Conservation (phyloP, 1,139 yeast species). For the Candida sojae region DNA sequence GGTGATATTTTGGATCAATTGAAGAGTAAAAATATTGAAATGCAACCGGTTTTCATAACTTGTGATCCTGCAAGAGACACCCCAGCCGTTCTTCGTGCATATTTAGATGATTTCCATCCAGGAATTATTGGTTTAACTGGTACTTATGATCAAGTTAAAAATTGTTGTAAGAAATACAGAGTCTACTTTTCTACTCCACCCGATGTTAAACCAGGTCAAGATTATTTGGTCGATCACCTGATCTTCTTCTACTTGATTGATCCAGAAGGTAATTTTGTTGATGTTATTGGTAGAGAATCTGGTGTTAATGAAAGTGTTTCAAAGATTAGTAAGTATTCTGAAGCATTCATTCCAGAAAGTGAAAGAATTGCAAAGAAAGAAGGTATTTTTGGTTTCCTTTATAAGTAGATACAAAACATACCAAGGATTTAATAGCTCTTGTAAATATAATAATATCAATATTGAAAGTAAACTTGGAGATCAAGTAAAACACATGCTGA, state of each 20-base stretch:
- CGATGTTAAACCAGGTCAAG: slow-evolving; percentile 90
- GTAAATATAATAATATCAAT: slow-evolving; percentile 1
- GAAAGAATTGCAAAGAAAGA: slow-evolving; percentile 62
- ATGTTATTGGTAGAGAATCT: slow-evolving; percentile 90
- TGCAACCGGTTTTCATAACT: slow-evolving; percentile 88
- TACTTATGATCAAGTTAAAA: slow-evolving; percentile 78
- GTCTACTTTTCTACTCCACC: slow-evolving; percentile 97
- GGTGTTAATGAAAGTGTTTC: slow-evolving; percentile 78
- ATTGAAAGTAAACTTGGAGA: too few species aligned
- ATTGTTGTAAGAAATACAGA: slow-evolving; percentile 81
- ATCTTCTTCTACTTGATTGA: slow-evolving; percentile 96
- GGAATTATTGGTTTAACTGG: slow-evolving; percentile 91
- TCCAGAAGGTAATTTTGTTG: slow-evolving; percentile 92
- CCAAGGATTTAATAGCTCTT: background rate
- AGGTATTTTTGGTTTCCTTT: slow-evolving; percentile 58
- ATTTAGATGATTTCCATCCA: slow-evolving; percentile 85
- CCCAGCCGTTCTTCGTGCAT: slow-evolving; percentile 78
- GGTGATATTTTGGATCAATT: slow-evolving; percentile 73
- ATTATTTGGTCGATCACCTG: slow-evolving; percentile 94
- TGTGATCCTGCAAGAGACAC: slow-evolving; percentile 96
- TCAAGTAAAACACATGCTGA: too few species aligned
- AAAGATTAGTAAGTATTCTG: slow-evolving; percentile 74
- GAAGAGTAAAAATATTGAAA: slow-evolving; percentile 56
- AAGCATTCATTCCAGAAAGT: slow-evolving; percentile 76
- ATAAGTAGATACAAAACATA: slow-evolving; percentile 22